Conservation (phyloP, 1,284 basidiomycete species). For the Cerioporus squamosus region DNA sequence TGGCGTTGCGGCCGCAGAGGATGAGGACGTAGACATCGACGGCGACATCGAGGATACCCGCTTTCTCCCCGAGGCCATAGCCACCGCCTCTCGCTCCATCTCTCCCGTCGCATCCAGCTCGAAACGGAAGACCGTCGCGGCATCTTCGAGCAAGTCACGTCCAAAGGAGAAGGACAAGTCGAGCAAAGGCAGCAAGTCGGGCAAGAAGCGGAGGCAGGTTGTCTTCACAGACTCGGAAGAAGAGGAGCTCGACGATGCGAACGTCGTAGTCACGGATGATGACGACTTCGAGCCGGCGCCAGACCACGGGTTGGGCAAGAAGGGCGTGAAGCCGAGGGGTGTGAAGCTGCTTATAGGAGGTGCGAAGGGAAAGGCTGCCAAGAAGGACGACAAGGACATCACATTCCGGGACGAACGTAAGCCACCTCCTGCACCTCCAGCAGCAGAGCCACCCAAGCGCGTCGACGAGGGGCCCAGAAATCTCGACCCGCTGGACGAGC, state of each 20-base stretch:
- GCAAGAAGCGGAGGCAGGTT: constrained; percentile 21
- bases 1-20: constrained; percentile 27
- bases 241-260: constrained; percentile 19
- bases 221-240: constrained; percentile 30
- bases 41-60: constrained; percentile 29
- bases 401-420: constrained; percentile 47
- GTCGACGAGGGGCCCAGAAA: constrained; percentile 10
- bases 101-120: constrained; percentile 12
- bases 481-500: constrained; percentile 21
- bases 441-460: not conserved
- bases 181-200: constrained; percentile 16
- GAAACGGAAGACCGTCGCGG: constrained; percentile 3
- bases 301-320: constrained; percentile 17
- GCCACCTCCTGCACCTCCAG: constrained; percentile 13
- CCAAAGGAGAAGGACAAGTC: constrained; percentile 15
- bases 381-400: constrained; percentile 38
- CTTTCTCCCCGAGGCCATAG: constrained; percentile 18
- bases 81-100: constrained; percentile 13
- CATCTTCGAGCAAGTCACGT: constrained; percentile 15
- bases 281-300: constrained; percentile 31
- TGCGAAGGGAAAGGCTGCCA: constrained; percentile 13
- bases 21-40: constrained; percentile 30
- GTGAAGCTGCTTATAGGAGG: constrained; percentile 26
- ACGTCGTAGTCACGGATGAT: constrained; percentile 20
- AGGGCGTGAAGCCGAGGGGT: constrained; percentile 15